A percentile compares a stretch with the other conserved stretches of the same genome.
Conservation (phyloP, 768 basidiomycete species). For the Kwoniella dendrophila region DNA sequence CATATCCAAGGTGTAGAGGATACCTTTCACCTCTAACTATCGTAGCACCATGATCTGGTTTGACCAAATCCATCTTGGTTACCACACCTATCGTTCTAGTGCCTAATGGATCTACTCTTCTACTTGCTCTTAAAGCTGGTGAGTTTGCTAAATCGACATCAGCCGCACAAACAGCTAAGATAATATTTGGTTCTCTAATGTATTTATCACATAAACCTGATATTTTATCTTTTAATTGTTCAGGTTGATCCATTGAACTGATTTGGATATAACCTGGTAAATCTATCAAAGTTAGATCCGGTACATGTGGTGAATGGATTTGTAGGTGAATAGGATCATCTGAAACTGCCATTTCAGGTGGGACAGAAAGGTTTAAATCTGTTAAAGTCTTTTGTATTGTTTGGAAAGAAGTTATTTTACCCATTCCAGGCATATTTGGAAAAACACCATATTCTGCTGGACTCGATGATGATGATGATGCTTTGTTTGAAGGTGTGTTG, state of each 20-base stretch:
- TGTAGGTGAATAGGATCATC: constrained; percentile 94
- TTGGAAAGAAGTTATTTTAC: constrained; percentile 87
- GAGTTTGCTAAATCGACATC: constrained; percentile 99
- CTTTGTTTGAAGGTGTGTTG: constrained; percentile 74
- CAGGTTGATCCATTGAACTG: constrained; percentile 91
- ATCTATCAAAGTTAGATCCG: constrained; percentile 96
- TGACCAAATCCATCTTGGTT: constrained; percentile 98
- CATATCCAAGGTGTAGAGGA: constrained; percentile 95
- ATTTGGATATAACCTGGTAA: constrained; percentile 97
- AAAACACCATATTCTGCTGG: constrained; percentile 87
- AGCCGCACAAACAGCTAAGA: constrained; percentile 97
- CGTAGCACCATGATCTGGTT: constrained; percentile 74
- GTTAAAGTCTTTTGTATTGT: constrained; percentile 88
- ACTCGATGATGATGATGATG: constrained; percentile 59
- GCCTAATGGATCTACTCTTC: constrained; percentile 91
- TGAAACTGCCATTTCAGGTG: constrained; percentile 85
- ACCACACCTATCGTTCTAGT: constrained; percentile 94
- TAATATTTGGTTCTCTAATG: constrained; percentile 99
- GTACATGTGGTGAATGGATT: constrained; percentile 93
- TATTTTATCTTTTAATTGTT: constrained; percentile 90
- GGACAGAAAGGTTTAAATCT: constrained; percentile 92
- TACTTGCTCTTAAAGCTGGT: constrained; percentile 87
- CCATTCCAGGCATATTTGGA: constrained; percentile 76
- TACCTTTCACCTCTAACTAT: constrained; percentile 89
- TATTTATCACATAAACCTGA: constrained; percentile 86